phyloP scores from a whole-genome alignment of 768 basidiomycete species.

The Leccinum rimulosum region DNA sequence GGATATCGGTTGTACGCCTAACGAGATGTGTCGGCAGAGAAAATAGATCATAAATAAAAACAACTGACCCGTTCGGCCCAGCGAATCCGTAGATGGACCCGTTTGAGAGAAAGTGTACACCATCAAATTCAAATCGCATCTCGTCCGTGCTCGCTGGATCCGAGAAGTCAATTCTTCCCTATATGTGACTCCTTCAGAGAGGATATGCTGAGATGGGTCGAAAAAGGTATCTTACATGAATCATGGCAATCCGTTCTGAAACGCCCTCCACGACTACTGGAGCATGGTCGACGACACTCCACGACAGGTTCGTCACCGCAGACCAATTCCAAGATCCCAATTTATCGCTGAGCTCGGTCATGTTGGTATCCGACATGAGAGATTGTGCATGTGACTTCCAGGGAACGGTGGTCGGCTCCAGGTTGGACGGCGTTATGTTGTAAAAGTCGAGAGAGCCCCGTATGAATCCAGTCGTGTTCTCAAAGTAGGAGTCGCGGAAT shows the following conservation, averaged over 20 bases:
- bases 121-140: constrained; percentile 70
- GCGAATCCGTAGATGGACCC: constrained; percentile 79
- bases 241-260: constrained; percentile 50
- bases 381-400: constrained; percentile 54
- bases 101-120: constrained; percentile 69
- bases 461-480: constrained; percentile 78
- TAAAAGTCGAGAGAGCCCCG: constrained; percentile 58
- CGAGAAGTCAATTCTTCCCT: constrained; percentile 75
- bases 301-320: constrained; percentile 54
- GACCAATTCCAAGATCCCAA: constrained; percentile 72
- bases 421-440: constrained; percentile 57
- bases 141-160: constrained; percentile 52
- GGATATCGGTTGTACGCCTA: constrained; percentile 62
- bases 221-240: constrained; percentile 53
- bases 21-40: constrained; percentile 3
- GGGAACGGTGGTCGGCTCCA: constrained; percentile 35
- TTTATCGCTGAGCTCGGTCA: constrained; percentile 46
- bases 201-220: constrained; percentile 1
- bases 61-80: constrained; percentile 54
- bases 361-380: constrained; percentile 49
- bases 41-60: background rate
- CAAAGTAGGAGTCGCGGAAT: constrained; percentile 55
- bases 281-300: constrained; percentile 65
- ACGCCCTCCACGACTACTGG: constrained; percentile 38
- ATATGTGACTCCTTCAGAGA: constrained; percentile 1